phyloP scores from a whole-genome alignment of 2,329 filamentous ascomycete species.

The Cladobotryum mycophilum region DNA sequence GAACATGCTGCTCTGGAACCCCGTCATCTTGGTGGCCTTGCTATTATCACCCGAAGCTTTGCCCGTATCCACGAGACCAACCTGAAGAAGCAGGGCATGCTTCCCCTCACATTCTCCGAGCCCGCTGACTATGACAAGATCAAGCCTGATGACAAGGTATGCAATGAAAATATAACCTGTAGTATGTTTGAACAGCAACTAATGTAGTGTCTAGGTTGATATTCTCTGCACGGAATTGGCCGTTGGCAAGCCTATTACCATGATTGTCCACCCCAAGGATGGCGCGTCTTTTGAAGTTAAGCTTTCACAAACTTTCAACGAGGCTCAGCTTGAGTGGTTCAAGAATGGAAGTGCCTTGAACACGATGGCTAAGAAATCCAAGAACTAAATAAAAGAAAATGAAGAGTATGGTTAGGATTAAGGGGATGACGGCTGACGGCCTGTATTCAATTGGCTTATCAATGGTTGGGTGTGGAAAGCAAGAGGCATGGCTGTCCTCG shows the following conservation, averaged over 20 bases:
- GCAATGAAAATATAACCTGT: conserved; percentile 11
- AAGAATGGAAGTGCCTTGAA: conserved; percentile 95
- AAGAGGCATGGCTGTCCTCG: not conserved
- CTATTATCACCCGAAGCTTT: conserved; percentile 92
- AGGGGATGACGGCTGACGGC: not conserved
- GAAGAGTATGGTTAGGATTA: not conserved
- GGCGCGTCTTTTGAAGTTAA: conserved; percentile 74
- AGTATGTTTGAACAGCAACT: conserved; percentile 14
- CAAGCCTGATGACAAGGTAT: conserved; percentile 76
- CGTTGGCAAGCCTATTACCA: conserved; percentile 87
- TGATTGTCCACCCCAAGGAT: conserved; percentile 86
- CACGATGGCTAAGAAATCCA: conserved; percentile 79
- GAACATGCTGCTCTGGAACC: conserved; percentile 98
- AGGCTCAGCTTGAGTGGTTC: conserved; percentile 97
- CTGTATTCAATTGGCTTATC: not conserved
- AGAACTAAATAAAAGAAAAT: conserved; percentile 24
- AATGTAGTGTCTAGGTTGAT: conserved; percentile 53
- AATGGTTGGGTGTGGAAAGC: not conserved
- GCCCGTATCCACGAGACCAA: conserved; percentile 99
- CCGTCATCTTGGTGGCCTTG: conserved; percentile 91
- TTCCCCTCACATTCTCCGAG: conserved; percentile 90
- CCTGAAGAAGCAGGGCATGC: conserved; percentile 99
- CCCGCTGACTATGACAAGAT: conserved; percentile 98
- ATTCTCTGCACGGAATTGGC: conserved; percentile 81
- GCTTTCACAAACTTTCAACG: conserved; percentile 96